Evolutionary conservation across 2,329 filamentous ascomycete genomes (phyloP).

Genomic region (Paecilomyces dactylethromorphus): DNA sequence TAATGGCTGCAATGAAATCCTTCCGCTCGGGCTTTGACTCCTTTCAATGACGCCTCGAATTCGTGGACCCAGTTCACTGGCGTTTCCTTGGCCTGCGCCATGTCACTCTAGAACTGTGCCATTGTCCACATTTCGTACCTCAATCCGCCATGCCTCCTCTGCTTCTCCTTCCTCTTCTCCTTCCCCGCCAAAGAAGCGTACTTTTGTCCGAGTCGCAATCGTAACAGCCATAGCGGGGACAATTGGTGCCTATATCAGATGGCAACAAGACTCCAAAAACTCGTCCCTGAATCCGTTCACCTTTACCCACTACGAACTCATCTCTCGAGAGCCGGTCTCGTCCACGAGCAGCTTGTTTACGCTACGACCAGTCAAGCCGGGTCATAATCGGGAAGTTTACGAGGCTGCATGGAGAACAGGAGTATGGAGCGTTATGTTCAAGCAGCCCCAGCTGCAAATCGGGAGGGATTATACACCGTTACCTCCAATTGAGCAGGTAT

Average conservation of each 20-base stretch:
- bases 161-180: conserved; percentile 12
- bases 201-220: conserved; percentile 28
- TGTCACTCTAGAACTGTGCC: conserved; percentile 8
- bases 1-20: not conserved
- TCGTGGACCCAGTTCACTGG: conserved; percentile 5
- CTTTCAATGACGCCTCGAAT: conserved; percentile 15
- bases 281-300: conserved; percentile 27
- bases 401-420: conserved; percentile 52
- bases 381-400: conserved; percentile 32
- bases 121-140: conserved; percentile 7
- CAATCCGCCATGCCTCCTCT: conserved; percentile 16
- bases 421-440: conserved; percentile 85
- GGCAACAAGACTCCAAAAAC: conserved; percentile 16
- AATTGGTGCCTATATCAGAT: conserved; percentile 29
- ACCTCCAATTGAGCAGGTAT: conserved; percentile 44
- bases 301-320: conserved; percentile 36
- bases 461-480: conserved; percentile 86
- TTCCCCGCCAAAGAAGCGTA: conserved; percentile 16
- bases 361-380: conserved; percentile 28
- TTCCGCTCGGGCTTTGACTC: not conserved
- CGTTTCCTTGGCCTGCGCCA: conserved; percentile 12
- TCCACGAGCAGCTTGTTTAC: conserved; percentile 43
- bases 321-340: conserved; percentile 38
- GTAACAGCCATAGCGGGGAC: conserved; percentile 29
- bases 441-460: conserved; percentile 91